Base-by-base conservation (phyloP, 805 yeast species). In the Hanseniaspora clermontiae region DNA sequence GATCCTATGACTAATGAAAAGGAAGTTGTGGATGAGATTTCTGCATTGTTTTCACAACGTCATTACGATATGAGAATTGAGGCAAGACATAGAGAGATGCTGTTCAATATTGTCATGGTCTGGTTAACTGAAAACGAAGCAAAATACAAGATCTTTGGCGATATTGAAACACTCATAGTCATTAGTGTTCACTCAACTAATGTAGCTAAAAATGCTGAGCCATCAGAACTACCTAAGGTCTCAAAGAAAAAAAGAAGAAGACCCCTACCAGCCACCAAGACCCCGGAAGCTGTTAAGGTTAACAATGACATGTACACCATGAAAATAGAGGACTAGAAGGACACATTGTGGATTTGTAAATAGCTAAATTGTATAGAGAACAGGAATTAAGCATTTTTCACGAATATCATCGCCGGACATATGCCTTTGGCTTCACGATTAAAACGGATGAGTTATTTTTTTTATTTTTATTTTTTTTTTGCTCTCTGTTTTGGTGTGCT, bases 291-390 rank as follows among this genome's bases (percentile, higher is more conserved):
- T 15, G 19, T 15, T 11, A 19, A 9, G 12, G 14, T 40, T 17
- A 3, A 1, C 2, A 7, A 11, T 6, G 51, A 39, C 15, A 37
- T 53, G 31, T 55, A 48, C 40, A 39, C 43, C 5, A 48, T 47
- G 47, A 54, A 42, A 36, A 54, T 54, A 19, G 52, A 39, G 19
- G 43, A 54, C 27, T 49, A 39, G 32, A 14, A 17, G 17, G n/a
- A 36, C 14, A 2, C 3, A 36, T 3, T 34, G 37, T 7, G 7
- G 3, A 15, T 12, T 40, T 38, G 52, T 49, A 39, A 40, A 37
- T 38, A 38, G 40, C 10, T n/a, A 39, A 39, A 4, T 24, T 32
- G 36, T 32, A 32, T 32, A 32, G 3, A 32, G 36, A 37, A 14
- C 15, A 37, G n/a, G 19, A 10, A 7, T 37, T 37, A 7, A 37